Evolutionary conservation across 768 basidiomycete genomes (phyloP).

Genomic region (Cytidiella melzeri): DNA sequence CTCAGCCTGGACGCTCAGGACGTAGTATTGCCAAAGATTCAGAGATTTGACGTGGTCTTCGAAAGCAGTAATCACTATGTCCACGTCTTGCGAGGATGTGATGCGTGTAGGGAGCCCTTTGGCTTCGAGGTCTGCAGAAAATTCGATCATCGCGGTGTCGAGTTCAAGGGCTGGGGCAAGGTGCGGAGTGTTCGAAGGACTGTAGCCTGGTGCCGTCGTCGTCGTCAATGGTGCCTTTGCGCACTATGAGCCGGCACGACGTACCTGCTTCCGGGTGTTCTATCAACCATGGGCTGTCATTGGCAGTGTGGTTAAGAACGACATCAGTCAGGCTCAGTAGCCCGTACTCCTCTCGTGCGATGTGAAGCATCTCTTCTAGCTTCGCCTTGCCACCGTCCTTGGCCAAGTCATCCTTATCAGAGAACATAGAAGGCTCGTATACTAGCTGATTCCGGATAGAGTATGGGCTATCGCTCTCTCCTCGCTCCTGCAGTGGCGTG

Average conservation of each 20-base stretch:
- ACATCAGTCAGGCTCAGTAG: constrained; percentile 90
- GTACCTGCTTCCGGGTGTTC: constrained; percentile 94
- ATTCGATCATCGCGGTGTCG: constrained; percentile 78
- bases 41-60: constrained; percentile 52
- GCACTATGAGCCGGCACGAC: too few species aligned
- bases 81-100: constrained; percentile 60
- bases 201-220: too few species aligned
- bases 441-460: constrained; percentile 83
- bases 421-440: constrained; percentile 77
- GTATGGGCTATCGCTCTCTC: constrained; percentile 87
- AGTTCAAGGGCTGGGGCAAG: constrained; percentile 88
- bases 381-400: constrained; percentile 47
- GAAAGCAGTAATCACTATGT: constrained; percentile 59
- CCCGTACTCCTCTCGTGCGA: constrained; percentile 82
- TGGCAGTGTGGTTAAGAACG: constrained; percentile 95
- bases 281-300: constrained; percentile 85
- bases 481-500: constrained; percentile 90
- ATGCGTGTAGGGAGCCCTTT: constrained; percentile 71
- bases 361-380: constrained; percentile 57
- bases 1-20: constrained; percentile 69
- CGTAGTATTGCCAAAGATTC: constrained; percentile 92
- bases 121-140: constrained; percentile 59
- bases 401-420: constrained; percentile 25
- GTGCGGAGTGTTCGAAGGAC: constrained; percentile 87
- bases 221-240: too few species aligned